These are phyloP conservation scores for Gloeostereum incarnatum DNA, from an alignment of 768 basidiomycete genomes.

Conservation along the genomic window DNA sequence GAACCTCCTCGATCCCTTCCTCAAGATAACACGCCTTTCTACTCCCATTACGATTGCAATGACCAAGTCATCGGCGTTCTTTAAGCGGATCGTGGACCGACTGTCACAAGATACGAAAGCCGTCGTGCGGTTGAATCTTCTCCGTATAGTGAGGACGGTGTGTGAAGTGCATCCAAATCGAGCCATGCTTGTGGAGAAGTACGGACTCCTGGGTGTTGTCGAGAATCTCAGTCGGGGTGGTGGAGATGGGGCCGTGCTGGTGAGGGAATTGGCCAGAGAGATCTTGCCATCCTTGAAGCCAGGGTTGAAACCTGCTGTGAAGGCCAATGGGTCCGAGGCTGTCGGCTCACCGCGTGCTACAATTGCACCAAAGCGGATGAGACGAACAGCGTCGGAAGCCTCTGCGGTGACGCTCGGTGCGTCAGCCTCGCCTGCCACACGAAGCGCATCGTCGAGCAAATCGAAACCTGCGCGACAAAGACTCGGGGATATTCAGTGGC, in stretches of 20 bases:
- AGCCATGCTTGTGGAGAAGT: slow-evolving; percentile 71
- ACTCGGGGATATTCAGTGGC: too few relatives aligned
- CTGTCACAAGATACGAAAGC: slow-evolving; percentile 65
- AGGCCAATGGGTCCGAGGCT: slow-evolving; percentile 7
- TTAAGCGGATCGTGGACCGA: slow-evolving; percentile 80
- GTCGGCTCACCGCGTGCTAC: slow-evolving; percentile 9
- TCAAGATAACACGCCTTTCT: slow-evolving; percentile 86
- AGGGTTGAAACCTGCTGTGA: slow-evolving; percentile 45
- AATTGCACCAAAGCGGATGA: slow-evolving; percentile 55
- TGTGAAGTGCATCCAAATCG: slow-evolving; percentile 89
- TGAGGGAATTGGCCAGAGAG: slow-evolving; percentile 81
- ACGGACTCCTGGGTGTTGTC: slow-evolving; percentile 75
- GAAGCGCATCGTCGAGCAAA: too few relatives aligned
- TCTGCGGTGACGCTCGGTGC: slow-evolving; percentile 21
- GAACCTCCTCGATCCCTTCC: slow-evolving; percentile 83
- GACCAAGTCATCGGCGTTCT: slow-evolving; percentile 71
- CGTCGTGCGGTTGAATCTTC: slow-evolving; percentile 82
- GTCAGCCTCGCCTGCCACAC: too few relatives aligned
- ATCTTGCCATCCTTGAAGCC: slow-evolving; percentile 73
- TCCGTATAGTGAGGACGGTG: slow-evolving; percentile 75
- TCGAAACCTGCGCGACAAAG: too few relatives aligned
- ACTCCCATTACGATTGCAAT: slow-evolving; percentile 64
- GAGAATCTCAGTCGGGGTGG: slow-evolving; percentile 64
- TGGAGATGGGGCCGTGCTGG: slow-evolving; percentile 82
- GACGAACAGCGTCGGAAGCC: slow-evolving; percentile 67